Percentiles rank a stretch among this genome's conserved stretches.
Conservation (phyloP, 2,329 filamentous ascomycete species). For the Paramyrothecium sp. region DNA sequence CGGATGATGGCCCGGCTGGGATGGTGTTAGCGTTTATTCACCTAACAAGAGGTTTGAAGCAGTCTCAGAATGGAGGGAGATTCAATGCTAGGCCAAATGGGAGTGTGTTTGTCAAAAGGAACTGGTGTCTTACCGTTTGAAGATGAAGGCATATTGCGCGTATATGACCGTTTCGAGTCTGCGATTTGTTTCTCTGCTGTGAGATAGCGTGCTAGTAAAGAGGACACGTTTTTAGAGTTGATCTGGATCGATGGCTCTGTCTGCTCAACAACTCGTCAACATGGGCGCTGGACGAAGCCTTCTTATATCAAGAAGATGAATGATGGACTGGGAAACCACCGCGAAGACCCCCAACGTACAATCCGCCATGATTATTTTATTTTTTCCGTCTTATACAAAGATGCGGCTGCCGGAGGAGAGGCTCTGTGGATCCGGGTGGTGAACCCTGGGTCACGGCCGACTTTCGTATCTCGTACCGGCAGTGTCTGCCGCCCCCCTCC, state of each 20-base stretch:
- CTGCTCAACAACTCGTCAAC: too few species aligned
- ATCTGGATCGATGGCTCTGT: too few species aligned
- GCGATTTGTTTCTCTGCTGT: too few species aligned
- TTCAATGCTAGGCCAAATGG: not conserved
- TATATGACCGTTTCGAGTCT: not conserved
- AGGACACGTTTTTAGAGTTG: too few species aligned
- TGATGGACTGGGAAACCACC: not conserved
- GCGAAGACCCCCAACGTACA: too few species aligned
- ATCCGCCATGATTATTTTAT: not conserved
- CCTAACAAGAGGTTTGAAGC: not conserved
- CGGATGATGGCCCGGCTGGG: slow-evolving; percentile 3
- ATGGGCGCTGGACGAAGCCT: too few species aligned
- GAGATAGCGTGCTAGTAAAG: too few species aligned
- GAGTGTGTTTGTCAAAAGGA: not conserved
- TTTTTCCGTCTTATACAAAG: not conserved
- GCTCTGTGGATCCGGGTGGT: not conserved
- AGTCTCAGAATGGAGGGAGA: not conserved
- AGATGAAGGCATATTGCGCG: not conserved
- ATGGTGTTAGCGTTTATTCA: not conserved
- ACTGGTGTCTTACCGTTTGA: not conserved
- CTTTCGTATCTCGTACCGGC: not conserved
- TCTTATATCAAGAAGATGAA: too few species aligned
- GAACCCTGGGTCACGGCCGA: not conserved
- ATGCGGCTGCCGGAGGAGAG: not conserved
- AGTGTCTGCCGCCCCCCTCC: not conserved